Conservation (phyloP, 164 flowering plant species). For the Paratinospora sagittata region DNA sequence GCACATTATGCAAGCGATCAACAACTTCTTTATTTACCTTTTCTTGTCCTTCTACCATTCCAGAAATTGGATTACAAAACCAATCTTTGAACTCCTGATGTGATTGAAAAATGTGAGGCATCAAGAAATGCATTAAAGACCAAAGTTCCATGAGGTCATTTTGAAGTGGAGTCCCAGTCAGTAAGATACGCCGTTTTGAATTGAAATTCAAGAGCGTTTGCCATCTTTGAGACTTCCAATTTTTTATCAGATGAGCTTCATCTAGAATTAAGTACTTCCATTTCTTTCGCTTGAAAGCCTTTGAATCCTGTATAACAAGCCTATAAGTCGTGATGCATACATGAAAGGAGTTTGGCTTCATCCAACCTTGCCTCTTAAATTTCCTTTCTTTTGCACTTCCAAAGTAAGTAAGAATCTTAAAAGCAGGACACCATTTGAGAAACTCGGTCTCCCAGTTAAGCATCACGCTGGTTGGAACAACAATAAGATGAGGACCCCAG, state of each 20-base stretch:
- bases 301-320: constrained; percentile 93
- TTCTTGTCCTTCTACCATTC: constrained; percentile 98
- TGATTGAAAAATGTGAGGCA: constrained; percentile 98
- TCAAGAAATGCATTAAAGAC: constrained; percentile 99
- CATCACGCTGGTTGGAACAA: constrained; percentile 99
- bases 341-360: constrained; percentile 93
- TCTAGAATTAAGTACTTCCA: constrained; percentile 97
- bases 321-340: constrained; percentile 96
- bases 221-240: constrained; percentile 99
- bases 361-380: constrained; percentile 94
- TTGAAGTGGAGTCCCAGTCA: constrained; percentile 98
- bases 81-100: constrained; percentile 99
- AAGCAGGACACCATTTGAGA: constrained; percentile 99
- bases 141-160: constrained; percentile 99
- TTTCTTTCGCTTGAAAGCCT: constrained; percentile 93
- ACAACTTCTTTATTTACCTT: constrained; percentile 93
- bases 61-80: constrained; percentile 96
- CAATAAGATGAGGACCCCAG: constrained; percentile 99
- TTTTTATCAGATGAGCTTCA: constrained; percentile 98
- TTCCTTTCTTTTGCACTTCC: constrained; percentile 98
- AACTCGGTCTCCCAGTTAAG: constrained; percentile 99
- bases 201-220: constrained; percentile 97
- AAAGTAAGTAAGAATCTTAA: constrained; percentile 92
- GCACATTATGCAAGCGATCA: constrained; percentile 96
- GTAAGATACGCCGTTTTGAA: constrained; percentile 82